phyloP scores from a whole-genome alignment of 106 monocot species.

The Acorus calamus region DNA sequence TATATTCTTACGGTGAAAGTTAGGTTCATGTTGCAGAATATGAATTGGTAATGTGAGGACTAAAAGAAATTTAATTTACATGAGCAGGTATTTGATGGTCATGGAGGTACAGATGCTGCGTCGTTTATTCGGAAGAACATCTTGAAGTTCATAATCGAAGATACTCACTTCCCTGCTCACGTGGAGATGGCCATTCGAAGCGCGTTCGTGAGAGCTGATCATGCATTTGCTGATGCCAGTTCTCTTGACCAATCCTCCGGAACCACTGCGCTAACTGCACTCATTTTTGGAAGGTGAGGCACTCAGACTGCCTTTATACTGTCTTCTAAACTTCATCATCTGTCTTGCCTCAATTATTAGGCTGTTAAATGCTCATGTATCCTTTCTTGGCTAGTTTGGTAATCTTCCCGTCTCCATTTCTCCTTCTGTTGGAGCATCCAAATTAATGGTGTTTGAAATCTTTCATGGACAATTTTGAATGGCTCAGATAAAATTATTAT shows the following conservation, averaged over 20 bases:
- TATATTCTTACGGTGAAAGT: too few relatives aligned
- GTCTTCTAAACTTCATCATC: background rate
- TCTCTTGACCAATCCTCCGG: slow-evolving; percentile 60
- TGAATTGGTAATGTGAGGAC: background rate
- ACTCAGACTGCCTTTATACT: background rate
- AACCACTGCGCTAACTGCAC: slow-evolving; percentile 57
- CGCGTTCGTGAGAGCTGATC: slow-evolving; percentile 59
- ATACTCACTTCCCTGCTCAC: slow-evolving; percentile 36
- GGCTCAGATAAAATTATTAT: too few relatives aligned
- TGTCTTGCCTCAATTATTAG: too few relatives aligned
- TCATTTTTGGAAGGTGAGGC: slow-evolving; percentile 55
- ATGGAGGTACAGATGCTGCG: slow-evolving; percentile 72
- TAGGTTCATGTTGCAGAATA: too few relatives aligned
- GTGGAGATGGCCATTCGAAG: slow-evolving; percentile 49
- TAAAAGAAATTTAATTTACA: background rate
- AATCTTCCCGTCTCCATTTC: too few relatives aligned
- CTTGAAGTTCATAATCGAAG: slow-evolving; percentile 51
- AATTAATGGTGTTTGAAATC: too few relatives aligned
- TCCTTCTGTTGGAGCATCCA: too few relatives aligned
- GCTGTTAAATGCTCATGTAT: too few relatives aligned
- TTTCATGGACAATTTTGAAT: too few relatives aligned
- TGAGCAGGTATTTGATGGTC: slow-evolving; percentile 75
- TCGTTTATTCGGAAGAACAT: slow-evolving; percentile 41
- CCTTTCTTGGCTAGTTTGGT: too few relatives aligned
- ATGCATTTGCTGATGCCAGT: slow-evolving; percentile 51